These are phyloP conservation scores for Scytalidium lignicola DNA, from an alignment of 2,329 filamentous ascomycete genomes.

Conservation along the genomic window DNA sequence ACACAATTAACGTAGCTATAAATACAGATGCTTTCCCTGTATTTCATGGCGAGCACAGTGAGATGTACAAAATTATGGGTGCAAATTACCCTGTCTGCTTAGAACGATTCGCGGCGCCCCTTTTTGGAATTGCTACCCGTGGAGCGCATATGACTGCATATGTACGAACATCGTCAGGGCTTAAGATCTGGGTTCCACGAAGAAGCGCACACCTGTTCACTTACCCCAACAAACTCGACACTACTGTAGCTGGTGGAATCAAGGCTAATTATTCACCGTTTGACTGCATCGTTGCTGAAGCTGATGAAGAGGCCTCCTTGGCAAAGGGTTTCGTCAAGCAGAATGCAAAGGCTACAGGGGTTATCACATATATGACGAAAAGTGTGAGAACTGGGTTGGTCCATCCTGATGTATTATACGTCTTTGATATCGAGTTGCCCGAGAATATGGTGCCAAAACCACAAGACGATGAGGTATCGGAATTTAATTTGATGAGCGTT, in stretches of 20 bases:
- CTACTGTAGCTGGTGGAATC: constrained; percentile 74
- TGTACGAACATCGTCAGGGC: constrained; percentile 36
- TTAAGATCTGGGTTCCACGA: constrained; percentile 69
- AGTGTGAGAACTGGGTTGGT: constrained; percentile 49
- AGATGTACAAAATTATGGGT: constrained; percentile 35
- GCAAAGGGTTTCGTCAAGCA: constrained; percentile 51
- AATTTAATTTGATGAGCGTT: constrained; percentile 64
- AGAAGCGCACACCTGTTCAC: constrained; percentile 63
- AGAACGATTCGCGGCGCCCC: constrained; percentile 19
- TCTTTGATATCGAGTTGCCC: constrained; percentile 69
- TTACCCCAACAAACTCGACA: constrained; percentile 71
- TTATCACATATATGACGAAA: constrained; percentile 63
- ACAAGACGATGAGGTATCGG: constrained; percentile 72
- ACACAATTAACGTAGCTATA: constrained; percentile 33
- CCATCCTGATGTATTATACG: constrained; percentile 66
- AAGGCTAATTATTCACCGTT: constrained; percentile 60
- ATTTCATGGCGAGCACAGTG: constrained; percentile 37
- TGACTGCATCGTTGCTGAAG: constrained; percentile 66
- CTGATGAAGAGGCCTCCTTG: constrained; percentile 68
- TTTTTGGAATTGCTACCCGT: constrained; percentile 64
- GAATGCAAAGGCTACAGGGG: constrained; percentile 48
- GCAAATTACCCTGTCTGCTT: constrained; percentile 12
- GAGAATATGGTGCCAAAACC: constrained; percentile 56
- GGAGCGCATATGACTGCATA: constrained; percentile 65
- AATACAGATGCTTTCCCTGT: constrained; percentile 28